A percentile compares a stretch with the other conserved stretches of the same genome.
Conservation (phyloP, 768 basidiomycete species). For the Xanthoconium stramineum region DNA sequence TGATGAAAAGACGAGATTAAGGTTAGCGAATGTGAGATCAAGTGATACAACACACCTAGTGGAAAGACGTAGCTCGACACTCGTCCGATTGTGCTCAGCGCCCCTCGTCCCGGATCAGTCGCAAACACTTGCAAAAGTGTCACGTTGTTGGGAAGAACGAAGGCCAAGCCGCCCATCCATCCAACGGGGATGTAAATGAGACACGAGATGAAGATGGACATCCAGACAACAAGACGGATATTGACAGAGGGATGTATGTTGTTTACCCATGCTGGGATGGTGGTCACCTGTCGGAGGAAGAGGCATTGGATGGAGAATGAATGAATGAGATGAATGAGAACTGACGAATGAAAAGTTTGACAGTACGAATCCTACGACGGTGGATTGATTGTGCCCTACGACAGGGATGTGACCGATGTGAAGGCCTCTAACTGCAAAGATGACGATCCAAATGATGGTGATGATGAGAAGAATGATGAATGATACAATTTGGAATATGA, state of each 20-base stretch:
- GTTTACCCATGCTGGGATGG: constrained; percentile 26
- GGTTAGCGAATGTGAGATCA: not conserved
- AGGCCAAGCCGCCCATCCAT: constrained; percentile 20
- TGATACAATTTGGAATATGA: constrained; percentile 23
- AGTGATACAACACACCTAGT: constrained; percentile 8
- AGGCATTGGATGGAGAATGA: not conserved
- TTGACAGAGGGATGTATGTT: constrained; percentile 23
- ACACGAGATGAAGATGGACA: constrained; percentile 21
- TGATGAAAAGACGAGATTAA: not conserved
- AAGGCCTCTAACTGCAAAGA: constrained; percentile 15
- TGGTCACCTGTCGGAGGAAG: constrained; percentile 14
- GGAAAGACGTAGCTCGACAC: constrained; percentile 22
- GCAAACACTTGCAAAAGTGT: constrained; percentile 21
- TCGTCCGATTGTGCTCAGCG: constrained; percentile 4
- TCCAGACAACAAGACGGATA: constrained; percentile 21
- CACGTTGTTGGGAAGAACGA: not conserved
- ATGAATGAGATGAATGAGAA: not conserved
- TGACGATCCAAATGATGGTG: constrained; percentile 17
- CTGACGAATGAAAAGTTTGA: constrained; percentile 26
- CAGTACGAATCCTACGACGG: constrained; percentile 22
- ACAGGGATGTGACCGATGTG: constrained; percentile 5
- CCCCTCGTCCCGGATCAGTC: not conserved
- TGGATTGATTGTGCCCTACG: constrained; percentile 18
- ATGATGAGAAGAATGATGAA: constrained; percentile 21
- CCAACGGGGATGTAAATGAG: constrained; percentile 24